Evolutionary conservation across 306 rosid genomes (phyloP).

Genomic region (Prunus salicina): DNA sequence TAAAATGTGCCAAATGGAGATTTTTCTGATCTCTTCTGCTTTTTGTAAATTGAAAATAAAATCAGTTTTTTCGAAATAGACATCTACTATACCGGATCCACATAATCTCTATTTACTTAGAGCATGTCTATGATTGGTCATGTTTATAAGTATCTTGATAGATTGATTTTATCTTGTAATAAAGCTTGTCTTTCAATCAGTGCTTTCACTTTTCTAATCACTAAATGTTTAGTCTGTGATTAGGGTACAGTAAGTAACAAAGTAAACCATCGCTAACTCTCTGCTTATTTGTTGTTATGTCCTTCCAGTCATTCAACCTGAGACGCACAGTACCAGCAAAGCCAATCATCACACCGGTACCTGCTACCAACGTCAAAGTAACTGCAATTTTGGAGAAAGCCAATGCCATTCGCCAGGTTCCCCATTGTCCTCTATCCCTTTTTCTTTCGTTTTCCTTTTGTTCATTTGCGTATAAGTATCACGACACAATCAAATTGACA

Average conservation of each 20-base stretch:
- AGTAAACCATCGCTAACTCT: conserved; percentile 15
- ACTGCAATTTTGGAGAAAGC: conserved; percentile 97
- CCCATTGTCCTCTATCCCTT: not conserved
- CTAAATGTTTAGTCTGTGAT: not conserved
- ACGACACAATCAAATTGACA: not conserved
- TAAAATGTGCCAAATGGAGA: not conserved
- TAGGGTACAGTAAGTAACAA: not conserved
- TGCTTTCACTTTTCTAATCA: not conserved
- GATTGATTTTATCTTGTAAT: not conserved
- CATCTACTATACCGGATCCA: not conserved
- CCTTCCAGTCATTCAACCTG: conserved; percentile 80
- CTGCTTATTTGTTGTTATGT: conserved; percentile 11
- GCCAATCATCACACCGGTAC: conserved; percentile 36
- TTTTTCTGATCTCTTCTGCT: not conserved
- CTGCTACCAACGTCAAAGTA: conserved; percentile 64
- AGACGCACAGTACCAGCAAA: conserved; percentile 65
- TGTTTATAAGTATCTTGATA: not conserved
- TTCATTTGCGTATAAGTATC: not conserved
- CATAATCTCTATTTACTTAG: not conserved
- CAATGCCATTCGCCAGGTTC: conserved; percentile 93
- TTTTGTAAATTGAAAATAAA: not conserved
- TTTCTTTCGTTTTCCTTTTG: not conserved
- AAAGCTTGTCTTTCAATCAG: not conserved
- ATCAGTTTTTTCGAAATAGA: not conserved
- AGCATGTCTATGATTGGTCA: not conserved